Percentiles rank a stretch among this genome's conserved stretches.
These are phyloP conservation scores for Metschnikowia similis DNA, from an alignment of 805 yeast species.

Conservation along the genomic window DNA sequence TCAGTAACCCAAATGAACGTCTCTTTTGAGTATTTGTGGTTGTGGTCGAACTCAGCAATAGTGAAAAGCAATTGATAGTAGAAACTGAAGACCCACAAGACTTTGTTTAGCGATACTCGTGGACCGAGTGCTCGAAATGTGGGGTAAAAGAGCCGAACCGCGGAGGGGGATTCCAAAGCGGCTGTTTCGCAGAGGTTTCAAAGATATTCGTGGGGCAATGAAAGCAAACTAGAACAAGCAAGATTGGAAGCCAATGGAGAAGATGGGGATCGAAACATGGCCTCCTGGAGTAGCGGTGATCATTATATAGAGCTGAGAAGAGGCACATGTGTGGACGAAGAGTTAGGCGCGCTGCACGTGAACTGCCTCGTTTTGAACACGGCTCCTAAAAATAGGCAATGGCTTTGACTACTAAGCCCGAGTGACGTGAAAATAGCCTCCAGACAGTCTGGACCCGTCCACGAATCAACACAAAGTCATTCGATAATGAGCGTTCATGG, in stretches of 20 bases:
- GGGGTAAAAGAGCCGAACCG: slow-evolving; percentile 1
- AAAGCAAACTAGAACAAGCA: neutral
- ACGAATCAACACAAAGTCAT: too few species aligned
- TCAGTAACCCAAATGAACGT: too few species aligned
- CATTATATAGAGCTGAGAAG: neutral
- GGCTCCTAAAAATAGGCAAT: neutral
- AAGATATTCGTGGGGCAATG: neutral
- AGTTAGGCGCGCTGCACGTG: slow-evolving; percentile 1
- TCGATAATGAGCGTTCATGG: too few species aligned
- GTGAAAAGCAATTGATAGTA: too few species aligned
- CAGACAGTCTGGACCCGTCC: too few species aligned
- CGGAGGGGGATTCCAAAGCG: neutral
- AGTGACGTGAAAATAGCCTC: too few species aligned
- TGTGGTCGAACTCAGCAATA: too few species aligned
- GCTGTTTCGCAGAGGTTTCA: neutral
- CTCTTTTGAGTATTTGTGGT: too few species aligned
- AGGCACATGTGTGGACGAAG: slow-evolving; percentile 3
- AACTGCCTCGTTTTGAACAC: neutral
- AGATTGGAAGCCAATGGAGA: neutral
- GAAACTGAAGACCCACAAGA: too few species aligned
- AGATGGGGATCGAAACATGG: neutral
- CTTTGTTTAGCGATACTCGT: neutral
- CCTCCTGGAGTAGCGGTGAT: neutral
- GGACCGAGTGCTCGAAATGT: neutral
- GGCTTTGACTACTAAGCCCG: neutral